Conservation (phyloP, 2,329 filamentous ascomycete genomes). For the Aspergillus sp. region DNA sequence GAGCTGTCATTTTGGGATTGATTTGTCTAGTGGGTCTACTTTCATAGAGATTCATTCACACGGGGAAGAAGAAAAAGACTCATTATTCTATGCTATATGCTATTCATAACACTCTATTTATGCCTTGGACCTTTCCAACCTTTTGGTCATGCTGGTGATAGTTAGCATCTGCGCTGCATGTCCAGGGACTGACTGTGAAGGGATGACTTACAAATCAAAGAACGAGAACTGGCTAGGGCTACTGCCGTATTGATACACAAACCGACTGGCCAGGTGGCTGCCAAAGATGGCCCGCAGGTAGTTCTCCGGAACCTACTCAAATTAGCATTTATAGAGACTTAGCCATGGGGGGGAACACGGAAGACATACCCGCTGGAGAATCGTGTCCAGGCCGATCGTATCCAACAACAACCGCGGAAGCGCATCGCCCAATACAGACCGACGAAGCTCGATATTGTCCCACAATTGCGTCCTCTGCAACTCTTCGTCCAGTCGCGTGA, state of each 20-base stretch:
- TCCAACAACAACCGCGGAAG: slow-evolving; percentile 74
- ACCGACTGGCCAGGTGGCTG: slow-evolving; percentile 86
- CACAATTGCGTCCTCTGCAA: slow-evolving; percentile 88
- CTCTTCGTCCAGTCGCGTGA: slow-evolving; percentile 95
- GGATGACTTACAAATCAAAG: slow-evolving; percentile 81
- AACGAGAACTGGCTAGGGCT: slow-evolving; percentile 93
- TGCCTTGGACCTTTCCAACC: slow-evolving; percentile 22
- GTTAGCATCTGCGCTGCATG: slow-evolving; percentile 5
- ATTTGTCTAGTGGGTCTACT: not conserved
- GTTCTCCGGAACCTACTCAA: slow-evolving; percentile 64
- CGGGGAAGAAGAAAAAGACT: no score
- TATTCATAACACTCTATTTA: slow-evolving; percentile 11
- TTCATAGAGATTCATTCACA: no score
- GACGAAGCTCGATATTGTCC: slow-evolving; percentile 70
- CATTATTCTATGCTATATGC: not conserved
- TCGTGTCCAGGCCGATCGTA: slow-evolving; percentile 84
- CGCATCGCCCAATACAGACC: slow-evolving; percentile 72
- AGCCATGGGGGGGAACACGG: not conserved
- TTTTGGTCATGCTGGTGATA: slow-evolving; percentile 29
- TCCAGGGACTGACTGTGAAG: not conserved
- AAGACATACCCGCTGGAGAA: slow-evolving; percentile 62
- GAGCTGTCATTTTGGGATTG: not conserved
- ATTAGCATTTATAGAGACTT: slow-evolving; percentile 11
- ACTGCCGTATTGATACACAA: slow-evolving; percentile 92
- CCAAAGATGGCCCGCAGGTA: slow-evolving; percentile 95